Evolutionary conservation across 306 rosid species (phyloP).

Genomic region (Quercus berberidifolia): DNA sequence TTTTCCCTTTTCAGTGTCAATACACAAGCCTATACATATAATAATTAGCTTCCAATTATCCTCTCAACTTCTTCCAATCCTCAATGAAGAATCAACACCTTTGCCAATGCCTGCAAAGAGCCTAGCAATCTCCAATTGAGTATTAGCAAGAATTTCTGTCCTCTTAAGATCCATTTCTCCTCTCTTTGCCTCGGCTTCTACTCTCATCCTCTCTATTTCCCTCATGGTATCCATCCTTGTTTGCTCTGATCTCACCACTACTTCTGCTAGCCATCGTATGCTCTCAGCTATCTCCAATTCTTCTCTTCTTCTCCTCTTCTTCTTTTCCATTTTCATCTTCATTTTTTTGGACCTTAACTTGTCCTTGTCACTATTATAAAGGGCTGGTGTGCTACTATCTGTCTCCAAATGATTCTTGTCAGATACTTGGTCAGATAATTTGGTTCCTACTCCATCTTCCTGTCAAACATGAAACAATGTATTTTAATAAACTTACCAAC

Average conservation of each 20-base stretch:
- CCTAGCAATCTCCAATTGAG: constrained; percentile 93
- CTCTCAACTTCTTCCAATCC: constrained; percentile 72
- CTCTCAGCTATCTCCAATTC: constrained; percentile 73
- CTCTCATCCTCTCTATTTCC: constrained; percentile 90
- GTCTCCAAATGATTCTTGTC: constrained; percentile 67
- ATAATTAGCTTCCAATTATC: background rate
- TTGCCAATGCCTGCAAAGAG: constrained; percentile 72
- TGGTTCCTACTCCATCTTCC: constrained; percentile 63
- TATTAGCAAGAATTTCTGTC: constrained; percentile 86
- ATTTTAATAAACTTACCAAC: background rate
- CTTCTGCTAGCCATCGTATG: constrained; percentile 92
- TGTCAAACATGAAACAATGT: constrained; percentile 15
- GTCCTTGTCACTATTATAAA: constrained; percentile 67
- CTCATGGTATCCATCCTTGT: constrained; percentile 83
- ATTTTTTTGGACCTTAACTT: constrained; percentile 48
- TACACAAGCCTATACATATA: background rate
- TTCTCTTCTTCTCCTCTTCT: constrained; percentile 28
- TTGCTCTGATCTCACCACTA: constrained; percentile 80
- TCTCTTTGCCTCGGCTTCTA: constrained; percentile 89
- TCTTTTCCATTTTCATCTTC: constrained; percentile 37
- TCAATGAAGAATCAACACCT: constrained; percentile 81
- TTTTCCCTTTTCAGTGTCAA: background rate
- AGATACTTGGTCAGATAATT: constrained; percentile 57
- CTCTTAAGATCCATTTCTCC: constrained; percentile 91
- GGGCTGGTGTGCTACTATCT: constrained; percentile 89